These are phyloP conservation scores for Fagus crenata DNA, from an alignment of 306 rosid species.

Conservation along the genomic window DNA sequence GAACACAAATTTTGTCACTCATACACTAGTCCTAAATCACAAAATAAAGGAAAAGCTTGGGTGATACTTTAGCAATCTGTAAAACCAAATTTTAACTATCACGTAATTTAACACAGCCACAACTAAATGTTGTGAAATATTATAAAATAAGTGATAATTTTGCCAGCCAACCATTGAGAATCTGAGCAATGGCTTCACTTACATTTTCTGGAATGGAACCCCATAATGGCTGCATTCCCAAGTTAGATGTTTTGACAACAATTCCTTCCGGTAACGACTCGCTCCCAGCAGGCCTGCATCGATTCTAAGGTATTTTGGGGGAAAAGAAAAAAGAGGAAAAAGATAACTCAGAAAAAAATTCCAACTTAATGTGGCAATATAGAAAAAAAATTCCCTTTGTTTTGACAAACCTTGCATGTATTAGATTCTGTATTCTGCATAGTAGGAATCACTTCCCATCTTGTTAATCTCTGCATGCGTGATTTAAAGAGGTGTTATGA, in stretches of 20 bases:
- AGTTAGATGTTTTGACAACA: constrained; percentile 42
- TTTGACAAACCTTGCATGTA: constrained; percentile 64
- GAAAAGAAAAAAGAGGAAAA: not conserved
- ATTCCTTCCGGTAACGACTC: constrained; percentile 49
- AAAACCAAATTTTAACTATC: not conserved
- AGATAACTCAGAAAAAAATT: not conserved
- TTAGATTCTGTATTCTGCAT: constrained; percentile 30
- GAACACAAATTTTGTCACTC: too few species aligned
- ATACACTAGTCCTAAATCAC: too few species aligned
- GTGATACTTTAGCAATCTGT: not conserved
- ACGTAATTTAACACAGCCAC: not conserved
- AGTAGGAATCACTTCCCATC: constrained; percentile 55
- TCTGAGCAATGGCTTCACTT: constrained; percentile 6
- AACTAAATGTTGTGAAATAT: not conserved
- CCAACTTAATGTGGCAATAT: not conserved
- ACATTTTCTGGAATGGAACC: constrained; percentile 38
- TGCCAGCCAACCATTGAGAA: not conserved
- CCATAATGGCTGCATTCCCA: constrained; percentile 48
- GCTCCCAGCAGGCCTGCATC: constrained; percentile 37
- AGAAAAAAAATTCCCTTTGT: not conserved
- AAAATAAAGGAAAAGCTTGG: too few species aligned
- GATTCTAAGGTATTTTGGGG: constrained; percentile 29
- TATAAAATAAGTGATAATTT: not conserved
- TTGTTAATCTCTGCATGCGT: constrained; percentile 60
- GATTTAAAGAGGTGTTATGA: constrained; percentile 14